Percentiles rank a stretch among this genome's conserved stretches.
phyloP scores from a whole-genome alignment of 2,329 filamentous ascomycete genomes.

The Magnaporthiopsis incrustans region DNA sequence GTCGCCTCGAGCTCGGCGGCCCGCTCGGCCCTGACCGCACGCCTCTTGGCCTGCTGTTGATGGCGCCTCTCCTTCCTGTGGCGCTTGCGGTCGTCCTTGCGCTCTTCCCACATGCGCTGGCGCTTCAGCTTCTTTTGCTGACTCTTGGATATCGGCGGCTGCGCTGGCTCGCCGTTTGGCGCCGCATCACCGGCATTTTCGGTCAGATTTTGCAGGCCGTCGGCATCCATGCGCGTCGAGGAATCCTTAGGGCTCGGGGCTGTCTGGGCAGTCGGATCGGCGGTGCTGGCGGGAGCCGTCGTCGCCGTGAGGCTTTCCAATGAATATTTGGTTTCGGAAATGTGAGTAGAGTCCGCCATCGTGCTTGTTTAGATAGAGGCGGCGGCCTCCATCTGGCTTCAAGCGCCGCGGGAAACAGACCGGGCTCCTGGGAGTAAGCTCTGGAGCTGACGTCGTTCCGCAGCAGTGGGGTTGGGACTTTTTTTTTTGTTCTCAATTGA shows the following conservation, averaged over 20 bases:
- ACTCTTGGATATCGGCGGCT: conserved; percentile 63
- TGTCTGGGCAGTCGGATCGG: neutral
- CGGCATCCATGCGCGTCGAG: neutral
- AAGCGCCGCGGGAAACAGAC: no score
- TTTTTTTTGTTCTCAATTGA: neutral
- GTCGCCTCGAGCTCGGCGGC: conserved; percentile 35
- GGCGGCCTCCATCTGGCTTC: neutral
- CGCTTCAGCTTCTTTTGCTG: conserved; percentile 72
- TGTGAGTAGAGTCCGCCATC: neutral
- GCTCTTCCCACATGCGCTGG: conserved; percentile 67
- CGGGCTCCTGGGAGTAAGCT: neutral
- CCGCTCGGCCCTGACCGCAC: conserved; percentile 39
- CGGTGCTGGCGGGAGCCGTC: neutral
- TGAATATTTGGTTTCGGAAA: neutral
- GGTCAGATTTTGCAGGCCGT: neutral
- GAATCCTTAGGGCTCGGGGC: neutral
- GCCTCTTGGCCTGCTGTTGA: conserved; percentile 37
- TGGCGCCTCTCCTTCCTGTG: conserved; percentile 48
- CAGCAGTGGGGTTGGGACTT: neutral
- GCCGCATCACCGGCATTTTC: neutral
- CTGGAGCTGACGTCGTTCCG: neutral
- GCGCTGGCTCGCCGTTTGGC: conserved; percentile 2
- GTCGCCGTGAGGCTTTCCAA: neutral
- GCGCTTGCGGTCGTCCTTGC: conserved; percentile 49
- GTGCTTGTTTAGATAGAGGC: neutral